Base-by-base conservation (phyloP, 2,329 filamentous ascomycete genomes). In the Chrysosporium keratinophilum region DNA sequence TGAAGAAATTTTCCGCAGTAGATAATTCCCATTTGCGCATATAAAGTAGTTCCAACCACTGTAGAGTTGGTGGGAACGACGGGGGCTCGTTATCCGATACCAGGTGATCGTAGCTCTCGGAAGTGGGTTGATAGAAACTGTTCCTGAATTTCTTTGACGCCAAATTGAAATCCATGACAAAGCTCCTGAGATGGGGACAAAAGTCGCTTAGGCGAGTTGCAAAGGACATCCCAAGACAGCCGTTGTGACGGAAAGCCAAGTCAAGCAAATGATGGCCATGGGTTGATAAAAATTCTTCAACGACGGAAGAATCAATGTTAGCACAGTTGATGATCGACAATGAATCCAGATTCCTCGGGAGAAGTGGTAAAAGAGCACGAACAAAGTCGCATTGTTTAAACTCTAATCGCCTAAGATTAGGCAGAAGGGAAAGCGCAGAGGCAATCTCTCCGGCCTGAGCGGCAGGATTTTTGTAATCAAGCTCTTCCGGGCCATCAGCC, bases 311-410 rank as follows among this genome's bases (percentile, higher is more conserved):
- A 3, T 76, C 81, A 9, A 95, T 70, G 57, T 86, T 81, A 70
- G 84, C 83, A 64, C 89, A 96, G 61, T 93, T 91, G 59, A 83
- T 80, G 14, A 96, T 73, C 58, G 84, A 84, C 2, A 97, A 74
- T 44, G 80, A 79, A 44, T 77, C 71, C 17, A 97, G 74, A 2
- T 73, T 77, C 10, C 71, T 75, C 0, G 90, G 88, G 5, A 96
- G 71, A 3, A 80, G 73, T 1, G 79, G 75, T n/a, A 95, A 72
- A 15, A 94, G 74, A 7, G 75, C 73, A 6, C 81, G 78, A 55
- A 88, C 77, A 34, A 87, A 75, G 2, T 82, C 84, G 42, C 84
- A 94, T 6, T 84, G 84, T 63, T 90, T 82, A 59, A 96, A 83
- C 1, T 82, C 75, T 10, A 96, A 71, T 52, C 83, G 78, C 52